A percentile compares a stretch with the other conserved stretches of the same genome.
These are phyloP conservation scores for Juncus effusus DNA, from an alignment of 176 grass and related monocot species.

Conservation along the genomic window DNA sequence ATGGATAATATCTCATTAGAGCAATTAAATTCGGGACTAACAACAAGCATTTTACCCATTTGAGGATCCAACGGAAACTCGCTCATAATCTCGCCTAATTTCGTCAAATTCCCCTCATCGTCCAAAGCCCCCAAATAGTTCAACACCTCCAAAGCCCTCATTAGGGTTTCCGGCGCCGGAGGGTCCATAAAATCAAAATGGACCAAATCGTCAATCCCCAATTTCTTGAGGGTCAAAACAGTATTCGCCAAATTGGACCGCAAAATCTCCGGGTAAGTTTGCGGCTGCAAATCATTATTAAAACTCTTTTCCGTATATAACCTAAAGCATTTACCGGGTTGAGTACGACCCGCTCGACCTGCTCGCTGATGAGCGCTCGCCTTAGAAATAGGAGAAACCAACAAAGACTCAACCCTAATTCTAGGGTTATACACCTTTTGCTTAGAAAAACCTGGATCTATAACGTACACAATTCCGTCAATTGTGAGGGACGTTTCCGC, in stretches of 20 bases:
- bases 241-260: slow-evolving; percentile 90
- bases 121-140: slow-evolving; percentile 87
- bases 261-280: slow-evolving; percentile 98
- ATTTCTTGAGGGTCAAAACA: slow-evolving; percentile 88
- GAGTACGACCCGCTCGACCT: slow-evolving; percentile 91
- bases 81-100: slow-evolving; percentile 88
- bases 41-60: slow-evolving; percentile 96
- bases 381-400: slow-evolving; percentile 97
- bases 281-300: slow-evolving; percentile 78
- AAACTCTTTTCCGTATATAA: slow-evolving; percentile 96
- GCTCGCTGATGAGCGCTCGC: slow-evolving; percentile 93
- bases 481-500: slow-evolving; percentile 96
- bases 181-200: slow-evolving; percentile 99
- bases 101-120: slow-evolving; percentile 81
- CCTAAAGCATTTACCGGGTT: slow-evolving; percentile 94
- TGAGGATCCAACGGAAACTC: slow-evolving; percentile 96
- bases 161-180: slow-evolving; percentile 90
- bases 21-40: slow-evolving; percentile 91
- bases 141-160: slow-evolving; percentile 88
- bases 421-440: slow-evolving; percentile 95
- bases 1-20: slow-evolving; percentile 97
- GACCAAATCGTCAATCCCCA: slow-evolving; percentile 98
- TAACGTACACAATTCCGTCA: slow-evolving; percentile 96
- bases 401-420: slow-evolving; percentile 80
- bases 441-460: slow-evolving; percentile 95